Base-by-base conservation (phyloP, 768 basidiomycete genomes). In the Guyanaporus albipodus region DNA sequence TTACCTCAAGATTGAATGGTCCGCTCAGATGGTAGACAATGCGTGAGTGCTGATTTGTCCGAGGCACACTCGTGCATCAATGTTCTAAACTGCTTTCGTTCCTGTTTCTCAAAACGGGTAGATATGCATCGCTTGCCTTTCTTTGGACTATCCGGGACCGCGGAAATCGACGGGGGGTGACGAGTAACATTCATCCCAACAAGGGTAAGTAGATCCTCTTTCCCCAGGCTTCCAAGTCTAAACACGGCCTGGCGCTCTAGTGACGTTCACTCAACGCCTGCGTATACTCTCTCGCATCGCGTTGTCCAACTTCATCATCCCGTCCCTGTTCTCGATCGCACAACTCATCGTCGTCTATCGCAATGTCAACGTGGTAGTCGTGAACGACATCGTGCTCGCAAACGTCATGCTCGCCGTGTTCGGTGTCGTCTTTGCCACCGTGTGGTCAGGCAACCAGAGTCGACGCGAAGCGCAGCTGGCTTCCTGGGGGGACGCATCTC, bases 1-100 rank as follows among this genome's bases (percentile, higher is more conserved):
- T 5, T 68, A 61, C 43, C 43, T 68, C 10, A 68, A 64, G 46
- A 62, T 67, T 3, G 67, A 65, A 33, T 64, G 67, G 64, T 55
- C 57, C 12, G 49, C 56, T 15, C 66, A 67, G 44, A 32, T 67
- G 40, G 41, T 57, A 7, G 66, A 66, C 39, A 67, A 67, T 23
- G 50, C 50, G 63, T 67, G 22, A 42, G 64, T 8, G 46, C 29
- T 5, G 3, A 3, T 17, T 18, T 11, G 6, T 27, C 6, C 14
- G 10, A 15, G 1, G 14, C n/a, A 8, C 23, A 21, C 8, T 35
- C 1, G 2, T 4, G 26, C n/a, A 36, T 38, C 21, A 3, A 11
- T 28, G 17, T 14, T 22, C 15, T 28, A 7, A 44, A 26, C 27
- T 8, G 10, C 23, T 5, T 14, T 7, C 10, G 0, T 21, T 18